phyloP scores from a whole-genome alignment of 2,329 filamentous ascomycete species.

The Microsporum ferrugineum region DNA sequence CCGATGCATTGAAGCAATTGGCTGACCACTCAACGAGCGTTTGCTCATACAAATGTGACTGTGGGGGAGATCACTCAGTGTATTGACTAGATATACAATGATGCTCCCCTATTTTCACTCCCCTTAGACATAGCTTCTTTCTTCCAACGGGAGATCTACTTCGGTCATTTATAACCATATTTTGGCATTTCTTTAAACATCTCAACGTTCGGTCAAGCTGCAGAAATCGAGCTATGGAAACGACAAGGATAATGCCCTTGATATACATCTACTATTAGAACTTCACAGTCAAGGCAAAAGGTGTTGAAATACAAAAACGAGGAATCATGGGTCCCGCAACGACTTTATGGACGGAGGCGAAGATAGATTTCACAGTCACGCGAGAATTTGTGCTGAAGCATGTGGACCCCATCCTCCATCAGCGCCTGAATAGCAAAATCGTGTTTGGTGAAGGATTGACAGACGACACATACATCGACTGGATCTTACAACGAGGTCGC shows the following conservation, averaged over 20 bases:
- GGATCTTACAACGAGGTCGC: constrained; percentile 48
- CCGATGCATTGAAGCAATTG: not conserved
- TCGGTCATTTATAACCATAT: not conserved
- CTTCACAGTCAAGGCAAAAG: not conserved
- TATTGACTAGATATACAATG: constrained; percentile 1
- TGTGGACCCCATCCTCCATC: constrained; percentile 20
- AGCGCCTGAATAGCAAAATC: constrained; percentile 26
- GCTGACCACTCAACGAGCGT: not conserved
- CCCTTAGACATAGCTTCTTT: not conserved
- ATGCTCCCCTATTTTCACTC: not conserved
- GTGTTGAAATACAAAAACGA: not conserved
- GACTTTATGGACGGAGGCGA: constrained; percentile 37
- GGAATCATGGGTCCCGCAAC: constrained; percentile 18
- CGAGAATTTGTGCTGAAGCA: constrained; percentile 31
- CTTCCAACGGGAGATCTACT: not conserved
- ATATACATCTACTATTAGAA: not conserved
- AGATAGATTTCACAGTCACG: constrained; percentile 33
- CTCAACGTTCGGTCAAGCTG: not conserved
- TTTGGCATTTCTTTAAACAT: not conserved
- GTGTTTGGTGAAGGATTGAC: constrained; percentile 37
- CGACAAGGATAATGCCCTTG: not conserved
- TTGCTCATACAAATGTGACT: not conserved
- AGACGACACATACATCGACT: constrained; percentile 48
- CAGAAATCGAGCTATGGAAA: not conserved
- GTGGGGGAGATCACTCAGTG: not conserved